A percentile compares a stretch with the other conserved stretches of the same genome.
phyloP scores from a whole-genome alignment of 2,329 filamentous ascomycete genomes.

The Cryphonectria naterciae region DNA sequence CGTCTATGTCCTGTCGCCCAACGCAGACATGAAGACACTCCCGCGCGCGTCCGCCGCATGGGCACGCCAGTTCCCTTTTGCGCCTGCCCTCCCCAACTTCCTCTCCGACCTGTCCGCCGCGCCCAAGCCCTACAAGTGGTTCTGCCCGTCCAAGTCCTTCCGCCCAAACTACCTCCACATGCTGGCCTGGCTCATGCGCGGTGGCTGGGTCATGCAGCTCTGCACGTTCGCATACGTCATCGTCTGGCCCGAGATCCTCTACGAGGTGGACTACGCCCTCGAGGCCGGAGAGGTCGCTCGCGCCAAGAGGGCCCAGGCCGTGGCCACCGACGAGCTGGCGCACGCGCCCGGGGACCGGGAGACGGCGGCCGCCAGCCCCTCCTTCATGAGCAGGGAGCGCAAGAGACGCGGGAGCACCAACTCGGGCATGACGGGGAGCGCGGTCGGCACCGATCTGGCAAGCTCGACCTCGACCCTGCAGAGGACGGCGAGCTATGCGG shows the following conservation, averaged over 20 bases:
- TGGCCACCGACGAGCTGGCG: slow-evolving; percentile 25
- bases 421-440: slow-evolving; percentile 18
- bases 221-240: slow-evolving; percentile 90
- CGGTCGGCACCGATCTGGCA: slow-evolving; percentile 24
- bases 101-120: slow-evolving; percentile 80
- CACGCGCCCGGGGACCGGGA: slow-evolving; percentile 24
- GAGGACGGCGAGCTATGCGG: slow-evolving; percentile 24
- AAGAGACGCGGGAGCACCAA: slow-evolving; percentile 27
- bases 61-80: slow-evolving; percentile 77
- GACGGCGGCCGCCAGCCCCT: slow-evolving; percentile 28
- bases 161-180: slow-evolving; percentile 87
- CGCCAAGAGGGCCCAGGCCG: slow-evolving; percentile 35
- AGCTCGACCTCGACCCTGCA: slow-evolving; percentile 33
- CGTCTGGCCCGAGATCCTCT: slow-evolving; percentile 80
- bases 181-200: slow-evolving; percentile 88
- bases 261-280: slow-evolving; percentile 74
- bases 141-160: slow-evolving; percentile 87
- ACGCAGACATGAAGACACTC: slow-evolving; percentile 77
- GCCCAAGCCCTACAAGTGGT: slow-evolving; percentile 79
- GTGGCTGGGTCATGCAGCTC: slow-evolving; percentile 91
- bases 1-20: slow-evolving; percentile 88
- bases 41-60: slow-evolving; percentile 72
- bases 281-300: slow-evolving; percentile 63
- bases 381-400: slow-evolving; percentile 27
- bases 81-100: slow-evolving; percentile 84